Evolutionary conservation across 805 yeast genomes (phyloP).

Genomic region (Candida insectalens): DNA sequence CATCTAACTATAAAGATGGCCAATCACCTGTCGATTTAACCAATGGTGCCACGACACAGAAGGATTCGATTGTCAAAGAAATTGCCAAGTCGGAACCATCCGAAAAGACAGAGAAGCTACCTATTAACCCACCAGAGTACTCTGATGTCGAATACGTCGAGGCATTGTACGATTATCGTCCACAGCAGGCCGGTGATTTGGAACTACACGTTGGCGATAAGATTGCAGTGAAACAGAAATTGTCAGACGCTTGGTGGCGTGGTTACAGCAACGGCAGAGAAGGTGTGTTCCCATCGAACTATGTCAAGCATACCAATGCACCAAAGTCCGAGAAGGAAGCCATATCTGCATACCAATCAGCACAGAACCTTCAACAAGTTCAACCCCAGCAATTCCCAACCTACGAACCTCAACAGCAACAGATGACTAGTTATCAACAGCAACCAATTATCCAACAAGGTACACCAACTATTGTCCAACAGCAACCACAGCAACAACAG

Average conservation of each 20-base stretch:
- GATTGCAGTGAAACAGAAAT: constrained; percentile 58
- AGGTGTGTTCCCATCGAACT: constrained; percentile 89
- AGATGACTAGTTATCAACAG: constrained; percentile 2
- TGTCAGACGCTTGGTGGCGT: constrained; percentile 87
- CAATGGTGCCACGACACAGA: constrained; percentile 5
- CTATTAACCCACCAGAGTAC: constrained; percentile 5
- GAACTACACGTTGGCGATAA: constrained; percentile 55
- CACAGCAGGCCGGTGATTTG: constrained; percentile 73
- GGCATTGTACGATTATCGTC: constrained; percentile 65
- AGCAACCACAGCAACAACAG: constrained; percentile 11
- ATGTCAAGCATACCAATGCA: constrained; percentile 42
- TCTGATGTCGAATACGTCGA: constrained; percentile 30
- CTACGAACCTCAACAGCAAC: constrained; percentile 8
- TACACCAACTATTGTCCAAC: constrained; percentile 6
- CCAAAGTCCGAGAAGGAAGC: neutral
- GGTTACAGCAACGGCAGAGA: constrained; percentile 51
- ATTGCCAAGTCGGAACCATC: neutral
- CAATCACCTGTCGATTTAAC: constrained; percentile 16
- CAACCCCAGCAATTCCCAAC: constrained; percentile 3
- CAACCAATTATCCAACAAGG: constrained; percentile 4
- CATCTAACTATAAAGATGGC: constrained; percentile 45
- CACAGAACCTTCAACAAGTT: neutral
- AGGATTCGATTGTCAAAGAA: constrained; percentile 13
- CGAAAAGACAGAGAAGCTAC: constrained; percentile 4
- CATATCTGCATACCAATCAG: constrained; percentile 6